Evolutionary conservation across 768 basidiomycete genomes (phyloP).

Genomic region (Zangia roseola): DNA sequence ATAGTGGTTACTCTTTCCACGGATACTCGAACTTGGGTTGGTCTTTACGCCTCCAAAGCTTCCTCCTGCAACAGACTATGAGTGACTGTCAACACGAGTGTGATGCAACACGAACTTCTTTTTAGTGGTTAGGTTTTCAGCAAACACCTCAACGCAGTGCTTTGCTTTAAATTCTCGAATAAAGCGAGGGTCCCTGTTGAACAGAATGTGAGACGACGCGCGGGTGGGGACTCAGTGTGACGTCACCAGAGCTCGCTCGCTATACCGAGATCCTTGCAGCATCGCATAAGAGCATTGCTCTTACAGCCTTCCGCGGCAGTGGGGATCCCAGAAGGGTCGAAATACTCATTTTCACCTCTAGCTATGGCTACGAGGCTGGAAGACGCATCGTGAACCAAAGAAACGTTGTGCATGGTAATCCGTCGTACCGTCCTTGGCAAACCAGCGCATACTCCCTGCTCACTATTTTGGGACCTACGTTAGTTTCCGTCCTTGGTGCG

Average conservation of each 20-base stretch:
- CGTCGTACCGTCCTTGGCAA: conserved; percentile 78
- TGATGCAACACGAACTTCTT: conserved; percentile 67
- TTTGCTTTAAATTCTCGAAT: conserved; percentile 90
- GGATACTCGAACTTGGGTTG: conserved; percentile 86
- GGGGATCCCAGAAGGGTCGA: conserved; percentile 84
- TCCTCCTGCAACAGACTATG: conserved; percentile 56
- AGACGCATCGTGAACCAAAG: neutral
- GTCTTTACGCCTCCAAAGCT: conserved; percentile 88
- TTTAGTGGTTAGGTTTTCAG: conserved; percentile 79
- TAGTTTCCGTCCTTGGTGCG: conserved; percentile 89
- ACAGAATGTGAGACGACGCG: neutral
- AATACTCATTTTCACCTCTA: conserved; percentile 95
- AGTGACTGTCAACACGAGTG: neutral
- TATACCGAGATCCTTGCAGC: conserved; percentile 94
- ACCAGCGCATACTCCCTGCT: conserved; percentile 94
- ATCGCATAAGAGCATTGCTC: conserved; percentile 95
- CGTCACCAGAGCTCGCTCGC: conserved; percentile 93
- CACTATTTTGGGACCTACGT: conserved; percentile 84
- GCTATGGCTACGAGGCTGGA: conserved; percentile 84
- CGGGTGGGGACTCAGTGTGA: neutral
- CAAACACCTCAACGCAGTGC: conserved; percentile 83
- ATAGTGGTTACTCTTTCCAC: conserved; percentile 63
- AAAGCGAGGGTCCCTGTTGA: conserved; percentile 86
- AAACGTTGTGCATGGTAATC: neutral
- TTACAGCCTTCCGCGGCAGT: conserved; percentile 96